Evolutionary conservation across 176 grass and related monocot species (phyloP).

Genomic region (Zoysia japonica): DNA sequence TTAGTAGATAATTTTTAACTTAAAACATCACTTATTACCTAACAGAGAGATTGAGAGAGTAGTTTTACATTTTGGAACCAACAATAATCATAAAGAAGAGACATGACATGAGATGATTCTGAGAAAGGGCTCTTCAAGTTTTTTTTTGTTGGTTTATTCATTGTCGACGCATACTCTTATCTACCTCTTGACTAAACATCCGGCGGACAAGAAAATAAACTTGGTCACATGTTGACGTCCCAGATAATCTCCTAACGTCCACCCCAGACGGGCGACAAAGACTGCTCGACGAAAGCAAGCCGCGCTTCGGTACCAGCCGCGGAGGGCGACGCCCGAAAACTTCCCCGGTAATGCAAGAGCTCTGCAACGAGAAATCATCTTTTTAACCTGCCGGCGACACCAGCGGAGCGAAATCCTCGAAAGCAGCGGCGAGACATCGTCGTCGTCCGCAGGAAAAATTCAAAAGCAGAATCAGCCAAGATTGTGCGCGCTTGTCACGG

Average conservation of each 20-base stretch:
- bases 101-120: too few species aligned
- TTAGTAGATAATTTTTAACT: too few species aligned
- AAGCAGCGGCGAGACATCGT: constrained; percentile 15
- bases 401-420: not conserved
- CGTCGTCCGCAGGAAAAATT: not conserved
- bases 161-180: not conserved
- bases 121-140: too few species aligned
- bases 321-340: constrained; percentile 29
- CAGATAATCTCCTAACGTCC: not conserved
- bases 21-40: too few species aligned
- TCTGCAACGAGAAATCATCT: not conserved
- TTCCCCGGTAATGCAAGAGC: not conserved
- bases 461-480: constrained; percentile 6
- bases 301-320: not conserved
- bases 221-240: not conserved
- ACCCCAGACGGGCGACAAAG: constrained; percentile 17
- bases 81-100: too few species aligned
- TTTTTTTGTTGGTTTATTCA: too few species aligned
- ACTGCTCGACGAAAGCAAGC: not conserved
- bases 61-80: too few species aligned
- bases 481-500: not conserved
- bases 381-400: not conserved
- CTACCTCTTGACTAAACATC: not conserved
- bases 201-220: not conserved
- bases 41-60: too few species aligned